Conservation (phyloP, 2,329 filamentous ascomycete genomes). For the Dothistroma pini region DNA sequence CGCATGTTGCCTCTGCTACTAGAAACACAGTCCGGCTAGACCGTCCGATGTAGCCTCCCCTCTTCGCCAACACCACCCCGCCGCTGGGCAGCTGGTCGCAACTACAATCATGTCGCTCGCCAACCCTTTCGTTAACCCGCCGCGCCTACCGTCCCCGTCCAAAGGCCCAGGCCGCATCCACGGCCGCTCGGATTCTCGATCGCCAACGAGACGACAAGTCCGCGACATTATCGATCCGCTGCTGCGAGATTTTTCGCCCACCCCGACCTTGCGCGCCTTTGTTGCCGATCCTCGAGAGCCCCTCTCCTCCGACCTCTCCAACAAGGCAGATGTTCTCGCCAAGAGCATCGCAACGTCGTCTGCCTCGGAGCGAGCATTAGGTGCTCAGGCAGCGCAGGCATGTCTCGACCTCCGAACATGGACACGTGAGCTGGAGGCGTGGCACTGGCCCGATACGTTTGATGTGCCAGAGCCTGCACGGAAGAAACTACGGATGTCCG, state of each 20-base stretch:
- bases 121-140: conserved; percentile 31
- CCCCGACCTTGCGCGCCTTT: conserved; percentile 59
- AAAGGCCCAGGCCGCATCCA: conserved; percentile 17
- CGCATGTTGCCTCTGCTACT: not conserved
- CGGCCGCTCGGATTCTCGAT: conserved; percentile 30
- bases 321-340: conserved; percentile 37
- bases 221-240: conserved; percentile 40
- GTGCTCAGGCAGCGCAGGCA: conserved; percentile 64
- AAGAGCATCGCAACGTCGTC: conserved; percentile 61
- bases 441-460: conserved; percentile 56
- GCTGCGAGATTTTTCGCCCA: conserved; percentile 58
- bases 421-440: conserved; percentile 66
- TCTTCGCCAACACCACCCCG: not conserved
- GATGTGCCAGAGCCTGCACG: conserved; percentile 37
- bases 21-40: not conserved
- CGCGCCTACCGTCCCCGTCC: conserved; percentile 23
- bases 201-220: conserved; percentile 26
- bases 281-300: conserved; percentile 39
- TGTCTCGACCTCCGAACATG: conserved; percentile 70
- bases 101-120: conserved; percentile 21
- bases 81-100: not conserved
- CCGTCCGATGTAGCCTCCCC: not conserved
- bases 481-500: conserved; percentile 27
- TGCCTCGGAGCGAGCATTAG: conserved; percentile 65
- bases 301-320: conserved; percentile 6